These are phyloP conservation scores for Tolypocladium tundrense DNA, from an alignment of 2,329 filamentous ascomycete genomes.

Conservation along the genomic window DNA sequence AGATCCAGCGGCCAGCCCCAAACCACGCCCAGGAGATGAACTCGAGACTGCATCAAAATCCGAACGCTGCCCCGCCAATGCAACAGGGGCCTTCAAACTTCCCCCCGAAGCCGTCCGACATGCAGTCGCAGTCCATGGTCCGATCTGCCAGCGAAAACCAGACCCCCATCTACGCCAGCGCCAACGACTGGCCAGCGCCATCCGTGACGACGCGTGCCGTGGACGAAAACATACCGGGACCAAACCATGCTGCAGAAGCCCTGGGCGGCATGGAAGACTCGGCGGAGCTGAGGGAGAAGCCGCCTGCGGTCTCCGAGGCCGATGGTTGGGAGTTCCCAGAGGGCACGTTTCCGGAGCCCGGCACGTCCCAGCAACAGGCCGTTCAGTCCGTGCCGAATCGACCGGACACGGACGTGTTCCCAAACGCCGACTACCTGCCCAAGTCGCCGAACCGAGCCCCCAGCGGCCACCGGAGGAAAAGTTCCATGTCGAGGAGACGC, in stretches of 20 bases:
- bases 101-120: conserved; percentile 22
- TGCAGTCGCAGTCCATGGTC: conserved; percentile 39
- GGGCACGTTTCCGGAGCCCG: conserved; percentile 49
- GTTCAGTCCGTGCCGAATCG: conserved; percentile 43
- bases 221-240: conserved; percentile 21
- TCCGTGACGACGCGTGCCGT: conserved; percentile 22
- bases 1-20: conserved; percentile 31
- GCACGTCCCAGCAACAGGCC: conserved; percentile 26
- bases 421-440: conserved; percentile 65
- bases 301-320: conserved; percentile 34
- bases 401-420: conserved; percentile 82
- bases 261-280: conserved; percentile 26
- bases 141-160: conserved; percentile 41
- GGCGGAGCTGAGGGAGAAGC: conserved; percentile 37
- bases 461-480: conserved; percentile 67
- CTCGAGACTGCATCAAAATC: conserved; percentile 40
- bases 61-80: conserved; percentile 49
- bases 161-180: conserved; percentile 26
- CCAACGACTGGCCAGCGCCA: conserved; percentile 23
- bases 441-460: conserved; percentile 69
- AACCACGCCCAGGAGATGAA: conserved; percentile 49
- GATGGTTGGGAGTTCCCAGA: conserved; percentile 96
- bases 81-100: conserved; percentile 27
- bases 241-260: conserved; percentile 29
- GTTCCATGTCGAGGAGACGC: conserved; percentile 62